Base-by-base conservation (phyloP, 2,329 filamentous ascomycete species). In the Cercospora sp. region DNA sequence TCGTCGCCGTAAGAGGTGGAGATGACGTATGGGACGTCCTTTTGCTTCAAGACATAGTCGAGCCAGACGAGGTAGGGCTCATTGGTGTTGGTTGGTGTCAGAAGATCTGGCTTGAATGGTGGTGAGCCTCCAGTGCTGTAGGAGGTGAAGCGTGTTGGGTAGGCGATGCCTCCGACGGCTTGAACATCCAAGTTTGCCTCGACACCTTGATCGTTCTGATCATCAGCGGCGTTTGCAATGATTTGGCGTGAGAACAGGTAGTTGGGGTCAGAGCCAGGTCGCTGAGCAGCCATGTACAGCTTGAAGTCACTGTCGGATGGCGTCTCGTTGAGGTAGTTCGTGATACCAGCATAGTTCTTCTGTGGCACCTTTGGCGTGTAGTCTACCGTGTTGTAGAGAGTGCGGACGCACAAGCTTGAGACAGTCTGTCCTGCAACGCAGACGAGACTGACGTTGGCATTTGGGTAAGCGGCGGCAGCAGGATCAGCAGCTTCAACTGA, bases 51-150 rank as follows among this genome's bases (percentile, higher is more conserved):
- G 2, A 90, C 75, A 77, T 87, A 86, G 63, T 85, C 82, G 5
- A 90, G 81, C 80, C 86, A 90, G 16, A 84, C 84, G 2, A 90
- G 81, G 76, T 90, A 91, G 0, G 89, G 89, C 79, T 92, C 90
- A 76, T 91, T 91, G 69, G 77, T 78, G 73, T 81, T 81, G 73
- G 87, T 85, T 32, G 81, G 74, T 66, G 78, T 78, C 73, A 70
- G 80, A 8, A 81, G 73, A 58, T 87, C 83, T 0, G 86, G 82
- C 6, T 81, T 77, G 71, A 84, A 84, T 2, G 83, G 84, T 43
- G 70, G 72, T 10, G 64, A 70, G 16, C 88, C 89, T 24, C 82
- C 87, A 1, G 86, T 88, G 55, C 84, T 87, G 77, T 88, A 90
- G 67, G 85, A 87, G 10, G 80, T 82, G 53, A 88, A 83, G 12